Base-by-base conservation (phyloP, 257 asterid species). In the Leonotis leonurus region DNA sequence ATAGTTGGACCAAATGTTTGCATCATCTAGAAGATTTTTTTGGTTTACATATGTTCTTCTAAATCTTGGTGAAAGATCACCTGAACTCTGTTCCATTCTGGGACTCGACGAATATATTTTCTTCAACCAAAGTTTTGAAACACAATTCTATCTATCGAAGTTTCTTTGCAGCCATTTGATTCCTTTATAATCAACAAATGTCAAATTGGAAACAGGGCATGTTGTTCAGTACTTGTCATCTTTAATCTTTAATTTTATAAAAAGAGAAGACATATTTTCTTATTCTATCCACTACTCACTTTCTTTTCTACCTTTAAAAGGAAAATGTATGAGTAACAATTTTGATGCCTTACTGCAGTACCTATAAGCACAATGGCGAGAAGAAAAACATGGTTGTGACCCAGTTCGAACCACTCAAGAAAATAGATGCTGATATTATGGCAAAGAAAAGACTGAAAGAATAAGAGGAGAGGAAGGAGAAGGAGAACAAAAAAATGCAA, bases 401-500 rank as follows among this genome's bases (percentile, higher is more conserved):
- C 1, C 97, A 91, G 71, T 91, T 91, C 58, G 98, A 91, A 71
- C 98, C 98, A 64, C n/a, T n/a, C n/a, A n/a, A n/a, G n/a, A n/a
- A n/a, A n/a, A n/a, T n/a, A n/a, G n/a, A n/a, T n/a, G n/a, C n/a
- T n/a, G n/a, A n/a, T n/a, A n/a, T n/a, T n/a, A n/a, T n/a, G n/a
- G n/a, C n/a, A n/a, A n/a, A n/a, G n/a, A n/a, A n/a, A n/a, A n/a
- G n/a, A n/a, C n/a, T n/a, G n/a, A n/a, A n/a, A n/a, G n/a, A n/a
- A n/a, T n/a, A n/a, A n/a, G n/a, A n/a, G n/a, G n/a, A n/a, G n/a
- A n/a, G n/a, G n/a, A n/a, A n/a, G n/a, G n/a, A n/a, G n/a, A n/a
- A n/a, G n/a, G n/a, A n/a, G n/a, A n/a, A n/a, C n/a, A n/a, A n/a
- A n/a, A n/a, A n/a, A n/a, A n/a, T n/a, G n/a, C n/a, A n/a, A n/a